A percentile compares a stretch with the other conserved stretches of the same genome.
Evolutionary conservation across 148 eudicot species (phyloP).

Genomic region (Amaranthus palmeri): DNA sequence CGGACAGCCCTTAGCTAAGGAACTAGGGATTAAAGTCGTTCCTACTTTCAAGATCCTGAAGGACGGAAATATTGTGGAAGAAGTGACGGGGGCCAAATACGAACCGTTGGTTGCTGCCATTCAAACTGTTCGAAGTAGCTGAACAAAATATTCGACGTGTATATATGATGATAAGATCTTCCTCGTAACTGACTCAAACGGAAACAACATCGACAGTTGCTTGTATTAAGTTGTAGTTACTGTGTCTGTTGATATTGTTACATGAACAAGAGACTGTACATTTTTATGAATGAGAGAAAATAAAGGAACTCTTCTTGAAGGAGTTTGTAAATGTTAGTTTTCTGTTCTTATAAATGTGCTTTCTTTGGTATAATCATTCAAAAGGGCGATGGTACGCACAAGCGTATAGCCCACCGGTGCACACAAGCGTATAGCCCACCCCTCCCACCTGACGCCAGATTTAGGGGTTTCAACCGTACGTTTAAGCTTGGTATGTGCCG

Average conservation of each 20-base stretch:
- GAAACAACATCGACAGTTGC: neutral
- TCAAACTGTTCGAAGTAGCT: constrained; percentile 47
- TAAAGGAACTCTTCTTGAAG: neutral
- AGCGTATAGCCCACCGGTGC: too few species aligned
- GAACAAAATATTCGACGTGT: constrained; percentile 16
- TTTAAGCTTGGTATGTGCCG: too few species aligned
- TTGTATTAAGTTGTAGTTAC: neutral
- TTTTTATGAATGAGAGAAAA: constrained; percentile 7
- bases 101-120: constrained; percentile 72
- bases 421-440: too few species aligned
- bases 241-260: constrained; percentile 10
- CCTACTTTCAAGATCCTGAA: constrained; percentile 97
- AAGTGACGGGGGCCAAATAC: constrained; percentile 83
- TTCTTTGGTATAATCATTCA: too few species aligned
- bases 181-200: constrained; percentile 5
- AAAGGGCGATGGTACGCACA: too few species aligned
- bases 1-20: constrained; percentile 79
- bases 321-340: neutral
- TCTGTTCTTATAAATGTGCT: neutral
- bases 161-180: constrained; percentile 20
- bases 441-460: too few species aligned
- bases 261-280: constrained; percentile 17
- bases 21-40: constrained; percentile 74
- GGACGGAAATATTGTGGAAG: constrained; percentile 57
- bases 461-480: too few species aligned